Conservation (phyloP, 352 stramenopile species). For the Globisporangium heterothallicum region DNA sequence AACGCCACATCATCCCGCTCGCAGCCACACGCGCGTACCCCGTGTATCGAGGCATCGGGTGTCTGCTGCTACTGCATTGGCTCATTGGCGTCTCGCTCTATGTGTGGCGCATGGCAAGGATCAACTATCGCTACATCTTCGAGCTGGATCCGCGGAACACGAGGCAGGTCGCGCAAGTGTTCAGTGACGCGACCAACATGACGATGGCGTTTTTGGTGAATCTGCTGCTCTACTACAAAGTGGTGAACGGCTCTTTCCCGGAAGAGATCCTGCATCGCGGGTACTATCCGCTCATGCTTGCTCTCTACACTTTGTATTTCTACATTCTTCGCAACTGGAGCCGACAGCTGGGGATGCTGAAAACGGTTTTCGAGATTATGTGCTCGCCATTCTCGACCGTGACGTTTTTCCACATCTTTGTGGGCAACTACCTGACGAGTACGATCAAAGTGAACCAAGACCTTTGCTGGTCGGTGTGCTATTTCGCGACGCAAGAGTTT, state of each 20-base stretch:
- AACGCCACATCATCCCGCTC: conserved; percentile 73
- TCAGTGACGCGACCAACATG: conserved; percentile 95
- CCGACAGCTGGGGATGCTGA: conserved; percentile 79
- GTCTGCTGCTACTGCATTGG: conserved; percentile 82
- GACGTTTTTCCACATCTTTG: conserved; percentile 93
- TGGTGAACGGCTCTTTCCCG: conserved; percentile 83
- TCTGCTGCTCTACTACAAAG: conserved; percentile 97
- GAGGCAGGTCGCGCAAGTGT: conserved; percentile 88
- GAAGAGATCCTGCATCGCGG: conserved; percentile 78
- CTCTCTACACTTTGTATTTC: conserved; percentile 91
- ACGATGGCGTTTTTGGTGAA: conserved; percentile 93
- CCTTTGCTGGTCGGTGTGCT: conserved; percentile 93
- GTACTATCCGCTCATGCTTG: conserved; percentile 90
- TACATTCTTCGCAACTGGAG: conserved; percentile 88
- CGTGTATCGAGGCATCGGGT: conserved; percentile 93
- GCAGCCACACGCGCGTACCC: conserved; percentile 85
- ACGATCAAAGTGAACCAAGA: conserved; percentile 83
- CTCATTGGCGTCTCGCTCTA: conserved; percentile 40
- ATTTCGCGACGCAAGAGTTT: conserved; percentile 93
- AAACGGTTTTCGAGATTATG: conserved; percentile 87
- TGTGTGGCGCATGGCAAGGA: conserved; percentile 82
- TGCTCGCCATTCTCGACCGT: conserved; percentile 88
- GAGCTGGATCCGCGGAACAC: conserved; percentile 84
- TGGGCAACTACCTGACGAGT: conserved; percentile 83
- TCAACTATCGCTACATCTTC: conserved; percentile 95